Evolutionary conservation across 768 basidiomycete species (phyloP).

Genomic region (Mrakia blollopis): DNA sequence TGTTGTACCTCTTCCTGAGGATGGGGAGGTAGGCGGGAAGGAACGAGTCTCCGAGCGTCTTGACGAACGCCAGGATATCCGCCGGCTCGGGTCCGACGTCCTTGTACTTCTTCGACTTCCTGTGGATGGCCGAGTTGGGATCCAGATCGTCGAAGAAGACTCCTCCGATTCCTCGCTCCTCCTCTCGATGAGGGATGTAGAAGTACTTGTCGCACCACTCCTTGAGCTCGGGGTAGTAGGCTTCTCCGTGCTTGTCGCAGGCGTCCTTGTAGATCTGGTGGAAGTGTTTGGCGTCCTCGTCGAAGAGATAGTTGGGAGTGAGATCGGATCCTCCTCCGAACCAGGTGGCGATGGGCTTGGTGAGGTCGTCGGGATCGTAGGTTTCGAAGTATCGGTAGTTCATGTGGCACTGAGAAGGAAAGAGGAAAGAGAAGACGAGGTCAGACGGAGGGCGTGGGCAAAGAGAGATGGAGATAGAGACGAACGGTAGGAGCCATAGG

Average conservation of each 20-base stretch:
- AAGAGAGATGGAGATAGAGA: not conserved
- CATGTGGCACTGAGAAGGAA: constrained; percentile 77
- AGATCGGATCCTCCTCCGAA: constrained; percentile 95
- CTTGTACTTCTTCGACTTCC: constrained; percentile 35
- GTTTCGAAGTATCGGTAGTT: constrained; percentile 96
- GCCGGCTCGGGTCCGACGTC: constrained; percentile 36
- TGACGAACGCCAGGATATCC: constrained; percentile 71
- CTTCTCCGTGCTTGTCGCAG: constrained; percentile 64
- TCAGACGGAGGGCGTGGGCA: no score
- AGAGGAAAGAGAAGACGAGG: not conserved
- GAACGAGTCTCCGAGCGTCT: constrained; percentile 70
- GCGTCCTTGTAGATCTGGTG: constrained; percentile 71
- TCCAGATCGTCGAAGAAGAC: constrained; percentile 92
- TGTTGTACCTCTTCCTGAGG: constrained; percentile 54
- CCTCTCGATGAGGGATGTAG: constrained; percentile 76
- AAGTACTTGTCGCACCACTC: constrained; percentile 98
- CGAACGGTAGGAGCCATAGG: constrained; percentile 56
- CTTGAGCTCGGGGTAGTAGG: constrained; percentile 75
- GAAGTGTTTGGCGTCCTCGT: constrained; percentile 80
- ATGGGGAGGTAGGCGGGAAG: constrained; percentile 90
- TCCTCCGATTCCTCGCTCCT: constrained; percentile 84
- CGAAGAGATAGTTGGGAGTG: constrained; percentile 86
- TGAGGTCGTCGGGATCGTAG: constrained; percentile 28
- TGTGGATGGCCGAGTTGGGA: constrained; percentile 50
- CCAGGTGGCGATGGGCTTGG: constrained; percentile 73